Conservation (phyloP, 768 basidiomycete species). For the Phaffia australis region DNA sequence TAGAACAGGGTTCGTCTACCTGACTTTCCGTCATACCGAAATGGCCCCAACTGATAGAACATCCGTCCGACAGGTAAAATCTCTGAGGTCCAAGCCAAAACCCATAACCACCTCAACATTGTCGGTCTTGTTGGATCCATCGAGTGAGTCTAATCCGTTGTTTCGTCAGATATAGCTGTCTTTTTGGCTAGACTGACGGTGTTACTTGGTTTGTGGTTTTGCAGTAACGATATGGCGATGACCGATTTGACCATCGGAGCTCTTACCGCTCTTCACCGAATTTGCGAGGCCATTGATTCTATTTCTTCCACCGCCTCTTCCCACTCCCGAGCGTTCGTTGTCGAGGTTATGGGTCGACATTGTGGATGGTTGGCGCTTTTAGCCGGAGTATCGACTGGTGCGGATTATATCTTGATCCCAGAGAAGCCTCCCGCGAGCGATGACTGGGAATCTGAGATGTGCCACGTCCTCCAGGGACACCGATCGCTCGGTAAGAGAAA, state of each 20-base stretch:
- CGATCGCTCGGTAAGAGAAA: slow-evolving; percentile 86
- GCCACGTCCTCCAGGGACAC: slow-evolving; percentile 73
- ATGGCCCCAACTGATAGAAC: neutral
- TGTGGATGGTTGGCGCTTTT: slow-evolving; percentile 97
- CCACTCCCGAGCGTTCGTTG: slow-evolving; percentile 92
- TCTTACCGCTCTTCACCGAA: slow-evolving; percentile 85
- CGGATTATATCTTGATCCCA: slow-evolving; percentile 96
- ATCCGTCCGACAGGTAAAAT: slow-evolving; percentile 52
- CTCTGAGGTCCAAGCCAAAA: slow-evolving; percentile 56
- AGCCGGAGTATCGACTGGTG: slow-evolving; percentile 83
- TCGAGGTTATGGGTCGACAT: slow-evolving; percentile 99
- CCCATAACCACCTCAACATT: slow-evolving; percentile 76
- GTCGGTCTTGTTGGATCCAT: slow-evolving; percentile 98
- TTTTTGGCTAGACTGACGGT: neutral
- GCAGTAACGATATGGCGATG: slow-evolving; percentile 86
- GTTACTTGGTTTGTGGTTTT: neutral
- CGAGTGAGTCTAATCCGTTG: slow-evolving; percentile 43
- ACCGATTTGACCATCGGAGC: slow-evolving; percentile 97
- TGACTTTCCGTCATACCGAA: neutral
- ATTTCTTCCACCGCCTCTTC: slow-evolving; percentile 94
- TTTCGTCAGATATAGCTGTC: neutral
- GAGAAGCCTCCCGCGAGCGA: slow-evolving; percentile 69
- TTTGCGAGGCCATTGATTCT: slow-evolving; percentile 95
- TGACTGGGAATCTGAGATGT: slow-evolving; percentile 90
- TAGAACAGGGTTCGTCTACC: slow-evolving; percentile 47